phyloP scores from a whole-genome alignment of 1,139 yeast genomes.

The Hansenula sp. region DNA sequence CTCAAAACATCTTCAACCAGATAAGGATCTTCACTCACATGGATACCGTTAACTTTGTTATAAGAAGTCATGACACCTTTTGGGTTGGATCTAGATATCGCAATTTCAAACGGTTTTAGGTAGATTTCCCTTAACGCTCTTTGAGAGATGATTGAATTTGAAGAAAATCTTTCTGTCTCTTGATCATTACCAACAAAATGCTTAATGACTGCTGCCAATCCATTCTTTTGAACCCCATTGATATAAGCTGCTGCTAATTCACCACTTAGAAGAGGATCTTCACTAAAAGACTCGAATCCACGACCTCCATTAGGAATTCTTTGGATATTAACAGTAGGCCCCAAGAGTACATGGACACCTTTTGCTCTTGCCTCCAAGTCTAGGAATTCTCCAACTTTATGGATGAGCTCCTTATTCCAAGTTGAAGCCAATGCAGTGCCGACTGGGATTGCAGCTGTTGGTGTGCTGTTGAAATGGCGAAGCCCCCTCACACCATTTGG shows the following conservation, averaged over 20 bases:
- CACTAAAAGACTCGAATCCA: conserved; percentile 59
- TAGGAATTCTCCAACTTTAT: conserved; percentile 43
- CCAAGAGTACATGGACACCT: conserved; percentile 57
- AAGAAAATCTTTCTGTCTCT: conserved; percentile 49
- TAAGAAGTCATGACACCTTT: conserved; percentile 55
- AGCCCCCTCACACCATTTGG: conserved; percentile 57
- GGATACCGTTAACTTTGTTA: conserved; percentile 56
- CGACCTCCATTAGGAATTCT: conserved; percentile 65
- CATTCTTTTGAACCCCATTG: conserved; percentile 49
- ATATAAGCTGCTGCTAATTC: conserved; percentile 44
- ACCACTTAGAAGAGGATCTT: conserved; percentile 59
- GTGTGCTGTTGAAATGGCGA: conserved; percentile 39
- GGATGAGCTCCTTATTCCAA: conserved; percentile 38
- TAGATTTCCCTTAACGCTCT: conserved; percentile 61
- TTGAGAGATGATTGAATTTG: conserved; percentile 46
- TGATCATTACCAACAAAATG: conserved; percentile 60
- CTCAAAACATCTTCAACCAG: conserved; percentile 44
- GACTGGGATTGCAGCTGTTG: conserved; percentile 48
- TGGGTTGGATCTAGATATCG: conserved; percentile 45
- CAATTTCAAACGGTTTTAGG: conserved; percentile 58
- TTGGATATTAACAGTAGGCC: conserved; percentile 53
- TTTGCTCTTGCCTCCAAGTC: conserved; percentile 47
- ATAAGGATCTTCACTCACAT: conserved; percentile 43
- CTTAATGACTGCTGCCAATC: conserved; percentile 54
- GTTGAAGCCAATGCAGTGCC: conserved; percentile 35